Evolutionary conservation across 495 filamentous ascomycete genomes (phyloP).

Genomic region (Penicillium diatomitis): DNA sequence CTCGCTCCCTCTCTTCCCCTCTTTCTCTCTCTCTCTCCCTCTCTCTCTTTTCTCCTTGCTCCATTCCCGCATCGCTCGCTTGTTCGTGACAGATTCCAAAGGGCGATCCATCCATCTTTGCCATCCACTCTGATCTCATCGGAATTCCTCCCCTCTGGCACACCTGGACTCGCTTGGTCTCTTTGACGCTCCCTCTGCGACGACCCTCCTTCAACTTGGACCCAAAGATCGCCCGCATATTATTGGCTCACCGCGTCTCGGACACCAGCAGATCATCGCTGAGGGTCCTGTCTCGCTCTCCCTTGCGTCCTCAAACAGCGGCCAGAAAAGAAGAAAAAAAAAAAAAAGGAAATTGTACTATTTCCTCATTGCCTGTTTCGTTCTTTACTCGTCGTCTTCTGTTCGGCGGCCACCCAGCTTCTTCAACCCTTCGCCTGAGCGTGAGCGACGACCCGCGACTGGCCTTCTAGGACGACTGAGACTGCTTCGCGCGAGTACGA

Average conservation of each 20-base stretch:
- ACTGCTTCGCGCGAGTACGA: no score
- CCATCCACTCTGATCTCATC: background rate
- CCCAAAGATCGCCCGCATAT: conserved; percentile 14
- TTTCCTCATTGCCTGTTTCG: no score
- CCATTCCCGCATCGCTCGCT: background rate
- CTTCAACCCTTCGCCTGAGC: no score
- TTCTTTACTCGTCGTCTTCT: conserved; percentile 2
- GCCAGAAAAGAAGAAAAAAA: no score
- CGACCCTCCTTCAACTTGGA: conserved; percentile 10
- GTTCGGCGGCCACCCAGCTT: background rate
- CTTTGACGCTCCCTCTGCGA: background rate
- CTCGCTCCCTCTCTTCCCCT: background rate
- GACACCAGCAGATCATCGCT: conserved; percentile 14
- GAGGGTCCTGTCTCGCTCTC: conserved; percentile 14
- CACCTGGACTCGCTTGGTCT: background rate
- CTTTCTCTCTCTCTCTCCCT: background rate
- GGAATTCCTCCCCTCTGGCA: background rate
- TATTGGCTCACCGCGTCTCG: conserved; percentile 15
- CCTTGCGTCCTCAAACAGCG: conserved; percentile 13
- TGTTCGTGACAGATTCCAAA: no score
- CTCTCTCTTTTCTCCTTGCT: background rate
- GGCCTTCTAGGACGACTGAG: no score
- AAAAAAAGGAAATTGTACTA: no score
- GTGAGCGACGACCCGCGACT: no score
- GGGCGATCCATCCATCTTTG: background rate